These are phyloP conservation scores for Emericellopsis atlantica DNA, from an alignment of 2,329 filamentous ascomycete species.

Conservation along the genomic window DNA sequence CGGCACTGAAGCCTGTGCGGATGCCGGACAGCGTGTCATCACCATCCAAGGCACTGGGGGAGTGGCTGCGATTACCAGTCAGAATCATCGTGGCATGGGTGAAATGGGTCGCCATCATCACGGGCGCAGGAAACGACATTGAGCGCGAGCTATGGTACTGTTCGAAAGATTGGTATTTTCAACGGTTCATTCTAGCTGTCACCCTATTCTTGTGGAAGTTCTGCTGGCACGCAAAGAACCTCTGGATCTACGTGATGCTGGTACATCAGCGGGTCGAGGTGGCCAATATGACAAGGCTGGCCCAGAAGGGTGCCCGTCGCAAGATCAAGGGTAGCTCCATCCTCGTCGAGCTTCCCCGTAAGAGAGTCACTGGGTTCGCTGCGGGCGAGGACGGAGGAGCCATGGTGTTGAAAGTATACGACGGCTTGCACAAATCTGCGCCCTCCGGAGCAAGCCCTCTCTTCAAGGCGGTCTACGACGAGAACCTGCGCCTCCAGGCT, in stretches of 20 bases:
- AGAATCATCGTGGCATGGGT: slow-evolving; percentile 12
- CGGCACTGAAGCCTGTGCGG: slow-evolving; percentile 4
- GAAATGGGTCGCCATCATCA: slow-evolving; percentile 20
- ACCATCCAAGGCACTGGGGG: slow-evolving; percentile 4
- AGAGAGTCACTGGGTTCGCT: slow-evolving; percentile 17
- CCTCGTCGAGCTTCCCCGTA: slow-evolving; percentile 15
- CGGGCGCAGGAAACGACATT: slow-evolving; percentile 18
- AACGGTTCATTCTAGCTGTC: slow-evolving; percentile 10
- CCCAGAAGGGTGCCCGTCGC: slow-evolving; percentile 15
- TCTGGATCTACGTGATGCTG: slow-evolving; percentile 16
- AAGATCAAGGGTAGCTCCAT: slow-evolving; percentile 14
- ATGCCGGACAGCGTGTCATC: slow-evolving; percentile 1
- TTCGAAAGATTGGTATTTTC: slow-evolving; percentile 12
- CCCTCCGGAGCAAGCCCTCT: slow-evolving; percentile 7
- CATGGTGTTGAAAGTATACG: slow-evolving; percentile 16
- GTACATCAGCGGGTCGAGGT: slow-evolving; percentile 18
- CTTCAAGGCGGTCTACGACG: slow-evolving; percentile 15
- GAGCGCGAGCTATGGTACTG: slow-evolving; percentile 22
- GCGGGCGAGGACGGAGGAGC: slow-evolving; percentile 9
- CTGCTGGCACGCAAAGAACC: slow-evolving; percentile 16
- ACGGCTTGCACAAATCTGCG: slow-evolving; percentile 9
- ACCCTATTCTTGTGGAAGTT: slow-evolving; percentile 16
- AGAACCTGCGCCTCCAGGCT: slow-evolving; percentile 11
- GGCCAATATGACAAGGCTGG: slow-evolving; percentile 16
- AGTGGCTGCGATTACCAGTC: slow-evolving; percentile 6